These are phyloP conservation scores for Rhynchosporium agropyri DNA, from an alignment of 2,329 filamentous ascomycete species.

Conservation along the genomic window DNA sequence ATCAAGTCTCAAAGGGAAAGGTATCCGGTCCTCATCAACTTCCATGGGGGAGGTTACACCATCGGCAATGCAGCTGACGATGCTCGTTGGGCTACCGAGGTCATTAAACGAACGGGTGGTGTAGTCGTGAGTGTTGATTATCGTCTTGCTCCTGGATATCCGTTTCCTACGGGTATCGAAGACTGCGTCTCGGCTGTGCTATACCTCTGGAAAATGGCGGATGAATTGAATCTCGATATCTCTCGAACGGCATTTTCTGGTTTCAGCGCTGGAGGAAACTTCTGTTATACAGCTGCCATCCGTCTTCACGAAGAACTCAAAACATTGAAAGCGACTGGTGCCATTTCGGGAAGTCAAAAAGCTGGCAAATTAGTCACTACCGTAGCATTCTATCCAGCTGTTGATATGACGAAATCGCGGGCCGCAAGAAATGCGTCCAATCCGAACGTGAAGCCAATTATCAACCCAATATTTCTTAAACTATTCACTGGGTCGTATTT, in stretches of 20 bases:
- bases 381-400: conserved; percentile 26
- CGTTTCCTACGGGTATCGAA: conserved; percentile 64
- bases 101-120: conserved; percentile 50
- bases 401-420: conserved; percentile 25
- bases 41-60: conserved; percentile 66
- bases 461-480: conserved; percentile 16
- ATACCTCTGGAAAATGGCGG: conserved; percentile 32
- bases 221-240: conserved; percentile 28
- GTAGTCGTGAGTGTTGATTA: conserved; percentile 66
- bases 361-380: conserved; percentile 24
- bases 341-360: neutral
- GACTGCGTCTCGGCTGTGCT: conserved; percentile 54
- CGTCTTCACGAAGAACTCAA: conserved; percentile 24
- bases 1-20: conserved; percentile 9
- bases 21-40: conserved; percentile 58
- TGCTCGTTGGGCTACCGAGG: conserved; percentile 57
- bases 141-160: conserved; percentile 62
- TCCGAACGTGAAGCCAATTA: conserved; percentile 23
- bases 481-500: conserved; percentile 30
- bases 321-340: neutral
- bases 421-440: conserved; percentile 23
- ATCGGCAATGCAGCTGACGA: conserved; percentile 63
- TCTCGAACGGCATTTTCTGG: conserved; percentile 48
- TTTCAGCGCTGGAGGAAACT: conserved; percentile 49
- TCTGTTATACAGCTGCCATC: conserved; percentile 26